These are phyloP conservation scores for Hypomyces perniciosus DNA, from an alignment of 2,329 filamentous ascomycete genomes.

Conservation along the genomic window DNA sequence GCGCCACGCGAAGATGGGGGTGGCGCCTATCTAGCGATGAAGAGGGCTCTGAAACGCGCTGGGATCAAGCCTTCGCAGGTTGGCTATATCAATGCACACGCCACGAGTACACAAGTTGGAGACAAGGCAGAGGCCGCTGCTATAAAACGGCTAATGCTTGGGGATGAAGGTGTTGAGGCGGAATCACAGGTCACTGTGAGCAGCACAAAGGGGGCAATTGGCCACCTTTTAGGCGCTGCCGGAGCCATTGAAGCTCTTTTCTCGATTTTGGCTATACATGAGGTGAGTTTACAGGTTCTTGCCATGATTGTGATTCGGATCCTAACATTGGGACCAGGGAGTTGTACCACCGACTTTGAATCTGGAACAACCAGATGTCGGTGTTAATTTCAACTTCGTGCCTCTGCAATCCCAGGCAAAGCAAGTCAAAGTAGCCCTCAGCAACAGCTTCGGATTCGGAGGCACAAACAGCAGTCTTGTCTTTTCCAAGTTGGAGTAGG, in stretches of 20 bases:
- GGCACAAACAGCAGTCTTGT: constrained; percentile 91
- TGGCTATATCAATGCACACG: constrained; percentile 94
- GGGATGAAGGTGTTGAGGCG: constrained; percentile 57
- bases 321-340: constrained; percentile 47
- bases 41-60: constrained; percentile 69
- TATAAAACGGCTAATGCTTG: constrained; percentile 70
- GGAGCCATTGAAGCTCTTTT: constrained; percentile 89
- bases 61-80: constrained; percentile 61
- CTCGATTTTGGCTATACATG: constrained; percentile 67
- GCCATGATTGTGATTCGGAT: background rate
- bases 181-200: constrained; percentile 71
- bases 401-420: constrained; percentile 64
- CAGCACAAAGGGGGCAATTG: constrained; percentile 89
- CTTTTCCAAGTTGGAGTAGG: constrained; percentile 44
- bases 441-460: constrained; percentile 97
- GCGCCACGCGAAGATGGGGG: constrained; percentile 76
- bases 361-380: constrained; percentile 58
- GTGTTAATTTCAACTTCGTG: constrained; percentile 81
- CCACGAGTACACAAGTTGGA: constrained; percentile 79
- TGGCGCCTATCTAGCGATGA: constrained; percentile 82
- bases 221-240: constrained; percentile 85
- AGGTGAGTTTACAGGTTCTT: constrained; percentile 52
- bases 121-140: constrained; percentile 84
- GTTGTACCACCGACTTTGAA: constrained; percentile 83
- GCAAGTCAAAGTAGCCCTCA: constrained; percentile 67